Percentiles rank a stretch among this genome's conserved stretches.
phyloP scores from a whole-genome alignment of 441 rosid species.

The Adansonia grandidieri region DNA sequence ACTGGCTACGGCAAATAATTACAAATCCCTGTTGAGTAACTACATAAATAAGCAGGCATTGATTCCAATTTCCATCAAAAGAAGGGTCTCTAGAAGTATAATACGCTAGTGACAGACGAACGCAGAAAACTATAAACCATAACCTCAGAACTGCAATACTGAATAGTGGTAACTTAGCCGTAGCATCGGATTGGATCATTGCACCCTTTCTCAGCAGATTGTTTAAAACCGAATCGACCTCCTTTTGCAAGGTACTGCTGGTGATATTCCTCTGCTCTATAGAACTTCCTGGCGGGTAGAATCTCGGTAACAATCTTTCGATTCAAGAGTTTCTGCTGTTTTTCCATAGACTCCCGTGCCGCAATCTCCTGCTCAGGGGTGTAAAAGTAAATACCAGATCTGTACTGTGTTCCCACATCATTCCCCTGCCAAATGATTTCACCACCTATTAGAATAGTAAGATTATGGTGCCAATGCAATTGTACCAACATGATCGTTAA shows the following conservation, averaged over 20 bases:
- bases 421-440: slow-evolving; percentile 56
- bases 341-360: slow-evolving; percentile 66
- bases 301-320: slow-evolving; percentile 80
- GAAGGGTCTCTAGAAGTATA: background rate
- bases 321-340: slow-evolving; percentile 61
- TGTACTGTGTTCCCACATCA: slow-evolving; percentile 88
- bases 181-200: slow-evolving; percentile 88
- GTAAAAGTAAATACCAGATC: slow-evolving; percentile 89
- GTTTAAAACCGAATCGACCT: slow-evolving; percentile 75
- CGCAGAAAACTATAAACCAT: slow-evolving; percentile 9
- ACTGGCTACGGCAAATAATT: background rate
- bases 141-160: background rate
- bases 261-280: slow-evolving; percentile 84
- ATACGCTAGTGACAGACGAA: background rate
- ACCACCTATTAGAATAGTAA: slow-evolving; percentile 14
- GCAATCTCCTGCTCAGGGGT: slow-evolving; percentile 85
- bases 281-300: slow-evolving; percentile 87
- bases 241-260: slow-evolving; percentile 92
- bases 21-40: slow-evolving; percentile 5
- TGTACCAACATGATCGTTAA: background rate
- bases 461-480: background rate
- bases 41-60: slow-evolving; percentile 15
- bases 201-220: slow-evolving; percentile 82
- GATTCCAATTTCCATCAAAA: background rate
- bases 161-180: slow-evolving; percentile 46